Conservation (phyloP, 1,284 basidiomycete species). For the Cystobasidium pallidum region DNA sequence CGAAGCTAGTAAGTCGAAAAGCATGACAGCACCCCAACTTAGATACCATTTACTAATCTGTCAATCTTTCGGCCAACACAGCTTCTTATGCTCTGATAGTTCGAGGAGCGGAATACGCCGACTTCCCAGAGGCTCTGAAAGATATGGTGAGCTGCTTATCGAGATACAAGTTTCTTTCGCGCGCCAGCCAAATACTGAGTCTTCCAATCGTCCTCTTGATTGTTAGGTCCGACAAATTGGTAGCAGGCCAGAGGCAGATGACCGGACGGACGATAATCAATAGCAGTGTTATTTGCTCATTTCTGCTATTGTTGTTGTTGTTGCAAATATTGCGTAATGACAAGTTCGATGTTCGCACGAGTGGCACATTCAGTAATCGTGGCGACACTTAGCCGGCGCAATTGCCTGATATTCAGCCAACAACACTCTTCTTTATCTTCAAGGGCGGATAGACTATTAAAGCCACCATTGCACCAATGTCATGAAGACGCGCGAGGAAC, state of each 20-base stretch:
- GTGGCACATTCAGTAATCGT: background rate
- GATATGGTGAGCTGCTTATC: constrained; percentile 16
- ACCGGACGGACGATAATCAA: constrained; percentile 1
- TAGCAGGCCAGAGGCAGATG: constrained; percentile 29
- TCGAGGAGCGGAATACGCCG: constrained; percentile 50
- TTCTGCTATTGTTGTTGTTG: background rate
- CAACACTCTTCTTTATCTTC: too few relatives aligned
- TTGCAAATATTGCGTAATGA: background rate
- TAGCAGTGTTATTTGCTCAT: background rate
- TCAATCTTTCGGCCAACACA: constrained; percentile 24
- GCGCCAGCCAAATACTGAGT: background rate
- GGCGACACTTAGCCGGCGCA: background rate
- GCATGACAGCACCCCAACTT: too few relatives aligned
- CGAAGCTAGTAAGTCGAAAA: constrained; percentile 83
- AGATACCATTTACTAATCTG: too few relatives aligned
- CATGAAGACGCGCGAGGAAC: constrained; percentile 35
- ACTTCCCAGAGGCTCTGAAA: constrained; percentile 45
- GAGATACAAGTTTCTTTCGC: background rate
- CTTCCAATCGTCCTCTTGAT: background rate
- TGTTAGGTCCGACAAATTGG: constrained; percentile 32
- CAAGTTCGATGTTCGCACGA: background rate
- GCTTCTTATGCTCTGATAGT: constrained; percentile 52
- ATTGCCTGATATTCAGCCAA: too few relatives aligned
- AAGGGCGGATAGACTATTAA: background rate
- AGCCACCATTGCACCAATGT: background rate